Evolutionary conservation across 2,329 filamentous ascomycete genomes (phyloP).

Genomic region (Fusarium redolens): DNA sequence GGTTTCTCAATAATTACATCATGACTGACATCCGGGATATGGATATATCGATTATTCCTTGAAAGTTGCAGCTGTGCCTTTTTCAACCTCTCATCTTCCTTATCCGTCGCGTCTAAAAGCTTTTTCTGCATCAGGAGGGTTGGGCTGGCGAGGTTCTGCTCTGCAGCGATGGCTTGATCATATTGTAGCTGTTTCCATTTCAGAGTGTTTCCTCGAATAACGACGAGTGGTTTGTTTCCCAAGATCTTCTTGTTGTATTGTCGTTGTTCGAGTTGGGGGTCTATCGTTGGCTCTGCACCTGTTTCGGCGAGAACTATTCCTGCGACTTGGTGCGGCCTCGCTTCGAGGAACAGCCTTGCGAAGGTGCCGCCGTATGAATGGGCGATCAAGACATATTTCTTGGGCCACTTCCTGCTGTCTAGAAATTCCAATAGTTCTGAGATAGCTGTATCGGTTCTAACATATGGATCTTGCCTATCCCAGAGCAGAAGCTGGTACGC

Average conservation of each 20-base stretch:
- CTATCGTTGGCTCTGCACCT: constrained; percentile 36
- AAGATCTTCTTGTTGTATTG: constrained; percentile 29
- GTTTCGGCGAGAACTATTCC: constrained; percentile 40
- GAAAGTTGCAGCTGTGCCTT: constrained; percentile 33
- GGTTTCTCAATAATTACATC: constrained; percentile 27
- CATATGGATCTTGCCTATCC: constrained; percentile 13
- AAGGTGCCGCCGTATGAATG: constrained; percentile 40
- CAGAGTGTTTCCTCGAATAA: constrained; percentile 37
- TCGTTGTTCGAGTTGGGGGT: constrained; percentile 9
- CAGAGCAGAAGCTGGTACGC: constrained; percentile 26
- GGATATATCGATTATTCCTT: constrained; percentile 26
- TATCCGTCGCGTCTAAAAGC: constrained; percentile 24
- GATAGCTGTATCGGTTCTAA: neutral
- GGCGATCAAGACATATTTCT: constrained; percentile 22
- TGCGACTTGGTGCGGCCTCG: constrained; percentile 15
- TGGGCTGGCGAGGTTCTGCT: neutral
- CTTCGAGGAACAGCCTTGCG: constrained; percentile 29
- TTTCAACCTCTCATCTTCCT: constrained; percentile 38
- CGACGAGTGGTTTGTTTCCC: constrained; percentile 24
- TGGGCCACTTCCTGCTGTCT: rapidly evolving
- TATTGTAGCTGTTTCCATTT: constrained; percentile 35
- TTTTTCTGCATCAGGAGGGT: constrained; percentile 16
- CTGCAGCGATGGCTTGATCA: constrained; percentile 13
- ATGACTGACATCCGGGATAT: constrained; percentile 37
- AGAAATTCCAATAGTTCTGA: constrained; percentile 1